These are phyloP conservation scores for Neonectria coccinea DNA, from an alignment of 2,329 filamentous ascomycete species.

Conservation along the genomic window DNA sequence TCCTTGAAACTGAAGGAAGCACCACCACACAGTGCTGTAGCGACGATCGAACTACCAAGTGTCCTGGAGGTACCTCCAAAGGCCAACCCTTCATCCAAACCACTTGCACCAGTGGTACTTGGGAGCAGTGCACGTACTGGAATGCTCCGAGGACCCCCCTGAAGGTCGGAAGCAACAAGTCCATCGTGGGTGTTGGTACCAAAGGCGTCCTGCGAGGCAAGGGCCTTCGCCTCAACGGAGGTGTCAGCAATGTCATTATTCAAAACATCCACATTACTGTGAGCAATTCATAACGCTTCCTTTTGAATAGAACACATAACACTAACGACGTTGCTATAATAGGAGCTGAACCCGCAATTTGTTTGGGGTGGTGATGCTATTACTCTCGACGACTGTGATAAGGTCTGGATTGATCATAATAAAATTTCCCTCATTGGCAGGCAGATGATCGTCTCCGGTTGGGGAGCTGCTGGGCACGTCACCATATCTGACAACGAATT, in stretches of 20 bases:
- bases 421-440: slow-evolving; percentile 68
- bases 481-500: slow-evolving; percentile 70
- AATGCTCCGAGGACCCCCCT: slow-evolving; percentile 63
- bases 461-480: slow-evolving; percentile 62
- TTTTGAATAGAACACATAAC: neutral
- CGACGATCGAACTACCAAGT: slow-evolving; percentile 55
- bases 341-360: slow-evolving; percentile 65
- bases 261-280: slow-evolving; percentile 66
- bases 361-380: slow-evolving; percentile 71
- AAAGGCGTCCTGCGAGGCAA: slow-evolving; percentile 68
- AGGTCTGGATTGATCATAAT: slow-evolving; percentile 63
- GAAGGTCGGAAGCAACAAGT: slow-evolving; percentile 67
- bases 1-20: slow-evolving; percentile 65
- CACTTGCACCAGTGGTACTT: slow-evolving; percentile 67
- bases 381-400: slow-evolving; percentile 58
- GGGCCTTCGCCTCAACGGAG: slow-evolving; percentile 62
- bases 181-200: slow-evolving; percentile 63
- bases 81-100: slow-evolving; percentile 45
- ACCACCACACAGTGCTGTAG: slow-evolving; percentile 66
- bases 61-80: slow-evolving; percentile 28
- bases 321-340: neutral
- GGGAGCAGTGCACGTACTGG: slow-evolving; percentile 56
- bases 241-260: slow-evolving; percentile 67
- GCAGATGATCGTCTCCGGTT: slow-evolving; percentile 69
- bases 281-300: neutral